Base-by-base conservation (phyloP, 2,329 filamentous ascomycete genomes). In the Dactylellina sp. region DNA sequence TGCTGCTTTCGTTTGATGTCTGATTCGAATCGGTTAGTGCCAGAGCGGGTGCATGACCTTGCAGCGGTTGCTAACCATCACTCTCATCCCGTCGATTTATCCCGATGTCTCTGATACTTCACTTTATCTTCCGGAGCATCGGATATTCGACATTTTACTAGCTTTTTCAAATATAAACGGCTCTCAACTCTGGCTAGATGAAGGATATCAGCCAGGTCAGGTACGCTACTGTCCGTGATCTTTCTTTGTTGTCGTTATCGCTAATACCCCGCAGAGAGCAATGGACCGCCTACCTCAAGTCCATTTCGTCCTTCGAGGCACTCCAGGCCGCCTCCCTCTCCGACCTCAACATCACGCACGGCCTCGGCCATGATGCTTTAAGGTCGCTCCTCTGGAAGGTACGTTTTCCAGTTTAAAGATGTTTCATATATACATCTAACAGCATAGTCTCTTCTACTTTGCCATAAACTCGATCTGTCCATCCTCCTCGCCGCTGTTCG, bases 381-480 rank as follows among this genome's bases (percentile, higher is more conserved):
- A 32, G 70, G 14, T 74, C 70, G 24, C 55, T 74, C 7, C 61
- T 74, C 1, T 74, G 70, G 70, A 74, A 74, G 61, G 70, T 74
- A 53, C 12, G 14, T 14, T 2, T 32, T 25, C 35, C 25, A 20
- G 16, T 44, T 25, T 65, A 35, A 11, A 22, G 37, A 47, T 12
- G 12, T 39, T 22, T 25, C 49, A 22, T 50, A 46, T 12, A 37
- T 12, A 35, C 32, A 46, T 55, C n/a, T 50, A 49, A 46, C 24
- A 18, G n/a, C 25, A 24, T 56, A 72, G 70, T 56, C 46, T 18
- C 61, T 74, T n/a, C 56, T 74, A 0, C 55, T 74, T 1, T 74
- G 70, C 32, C 70, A 74, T 28, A 75, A 75, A 57, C 22, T 72
- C 18, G 76, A 65, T 39, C 71, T 74, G n/a, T n/a, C 61, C 9